Base-by-base conservation (phyloP, 2,329 filamentous ascomycete species). In the Ascochyta pisi region DNA sequence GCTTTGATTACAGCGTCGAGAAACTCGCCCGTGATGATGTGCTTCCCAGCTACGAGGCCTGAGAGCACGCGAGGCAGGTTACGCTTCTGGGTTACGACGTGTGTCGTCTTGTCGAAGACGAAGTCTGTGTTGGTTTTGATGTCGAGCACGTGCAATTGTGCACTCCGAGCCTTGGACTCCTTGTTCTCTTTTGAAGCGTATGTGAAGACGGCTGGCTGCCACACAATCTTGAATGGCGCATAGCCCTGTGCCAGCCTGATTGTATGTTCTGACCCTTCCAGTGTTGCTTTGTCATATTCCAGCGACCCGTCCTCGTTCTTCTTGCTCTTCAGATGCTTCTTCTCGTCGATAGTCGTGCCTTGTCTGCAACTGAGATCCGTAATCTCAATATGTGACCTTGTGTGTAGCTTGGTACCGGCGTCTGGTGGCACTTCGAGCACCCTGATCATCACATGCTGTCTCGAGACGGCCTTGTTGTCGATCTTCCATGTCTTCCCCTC, bases 41-140 rank as follows among this genome's bases (percentile, higher is more conserved):
- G 86, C 73, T 84, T 89, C 13, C 86, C 92, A 66, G 92, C 90
- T 34, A 97, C 88, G 9, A 99, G 81, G 2, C 91, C 94, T 70
- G 96, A 92, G 2, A 99, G 81, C 0, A 91, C 91, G 63, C 92
- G 92, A 0, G 93, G 85, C 0, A 92, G 94, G 73, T 98, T 99
- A 43, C 95, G 85, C 76, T 96, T 97, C 73, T 87, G 90, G 7
- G 91, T 88, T 31, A 98, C 87, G 10, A 96, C 89, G 74, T 98
- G 93, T 0, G 94, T 96, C 0, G 94, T 97, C 26, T 84, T 78
- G 15, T 79, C 82, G 24, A 83, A 78, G 23, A 90, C 78, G 73
- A 92, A 97, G 4, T 92, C 88, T 39, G 85, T 81, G 13, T 90
- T 79, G 13, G 92, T 88, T 74, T 97, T 98, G 74, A 98, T 88